These are phyloP conservation scores for Lasiodiplodia gonubiensis DNA, from an alignment of 2,329 filamentous ascomycete genomes.

Conservation along the genomic window DNA sequence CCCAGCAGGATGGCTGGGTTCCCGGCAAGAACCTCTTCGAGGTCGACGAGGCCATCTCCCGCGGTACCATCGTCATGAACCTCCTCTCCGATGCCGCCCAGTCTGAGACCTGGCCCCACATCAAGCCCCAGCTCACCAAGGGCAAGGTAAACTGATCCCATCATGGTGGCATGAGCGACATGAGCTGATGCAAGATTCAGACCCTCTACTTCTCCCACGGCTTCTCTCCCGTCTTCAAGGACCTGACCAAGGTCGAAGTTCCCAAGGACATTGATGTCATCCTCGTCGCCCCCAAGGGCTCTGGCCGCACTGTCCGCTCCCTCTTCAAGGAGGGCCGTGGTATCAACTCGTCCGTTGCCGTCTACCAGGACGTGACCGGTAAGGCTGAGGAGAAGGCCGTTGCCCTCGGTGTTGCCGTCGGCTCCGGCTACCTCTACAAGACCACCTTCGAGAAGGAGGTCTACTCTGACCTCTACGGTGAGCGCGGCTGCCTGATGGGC, in stretches of 20 bases:
- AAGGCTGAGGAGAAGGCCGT: conserved; percentile 98
- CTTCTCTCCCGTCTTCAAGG: conserved; percentile 99
- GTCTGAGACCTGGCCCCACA: conserved; percentile 96
- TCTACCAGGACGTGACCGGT: conserved; percentile 97
- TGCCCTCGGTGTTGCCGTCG: conserved; percentile 94
- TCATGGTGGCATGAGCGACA: neutral
- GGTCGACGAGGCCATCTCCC: conserved; percentile 92
- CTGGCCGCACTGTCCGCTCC: conserved; percentile 95
- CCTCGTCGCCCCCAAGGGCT: conserved; percentile 98
- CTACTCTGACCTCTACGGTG: conserved; percentile 98
- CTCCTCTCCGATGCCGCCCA: conserved; percentile 96
- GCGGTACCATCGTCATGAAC: conserved; percentile 98
- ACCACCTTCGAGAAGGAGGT: conserved; percentile 99
- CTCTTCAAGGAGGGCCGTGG: conserved; percentile 99
- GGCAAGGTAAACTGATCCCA: conserved; percentile 74
- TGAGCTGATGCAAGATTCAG: conserved; percentile 54
- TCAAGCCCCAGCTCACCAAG: conserved; percentile 98
- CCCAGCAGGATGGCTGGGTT: conserved; percentile 95
- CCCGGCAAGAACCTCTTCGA: conserved; percentile 99
- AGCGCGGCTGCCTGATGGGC: conserved; percentile 99
- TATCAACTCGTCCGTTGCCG: conserved; percentile 99
- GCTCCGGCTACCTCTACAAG: conserved; percentile 99
- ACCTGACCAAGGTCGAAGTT: conserved; percentile 97
- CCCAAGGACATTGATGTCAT: conserved; percentile 97
- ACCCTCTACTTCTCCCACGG: conserved; percentile 99